Evolutionary conservation across 805 yeast genomes (phyloP), one percentile per base, ranked within the genome.

Genomic region (Saccharomycopsis oosterbeekiorum): DNA sequence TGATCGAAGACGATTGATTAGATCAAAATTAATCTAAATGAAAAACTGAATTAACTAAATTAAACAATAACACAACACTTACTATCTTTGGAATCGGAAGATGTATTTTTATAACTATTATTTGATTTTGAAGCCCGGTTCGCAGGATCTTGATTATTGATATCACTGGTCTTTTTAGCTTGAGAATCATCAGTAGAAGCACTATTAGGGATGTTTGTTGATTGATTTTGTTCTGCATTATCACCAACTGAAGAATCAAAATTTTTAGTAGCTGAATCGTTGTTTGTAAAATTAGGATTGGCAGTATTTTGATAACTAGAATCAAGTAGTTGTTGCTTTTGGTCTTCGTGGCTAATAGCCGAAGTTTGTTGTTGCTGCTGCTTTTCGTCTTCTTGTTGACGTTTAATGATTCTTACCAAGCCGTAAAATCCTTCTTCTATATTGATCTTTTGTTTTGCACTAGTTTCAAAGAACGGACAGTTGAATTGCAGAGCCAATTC

Each of bases 371-470:
- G 53, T 26, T 47, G 53, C 53, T 47, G 53, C 63, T 68, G 21
- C 64, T 66, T 66, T 68, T n/a, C 56, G 1, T 36, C 66, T 51
- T 54, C 55, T 21, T 59, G 59, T 53, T 55, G 65, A 17, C 59
- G 55, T 51, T 59, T 79, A 59, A 85, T 82, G 54, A 78, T 76
- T 66, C 90, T 79, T 15, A 86, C 88, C 65, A 87, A 57, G 71
- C 83, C 85, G 69, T 80, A 84, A 72, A 89, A 89, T 2, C 92
- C 87, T 68, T 86, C 90, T 70, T 89, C 96, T 55, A 94, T 97
- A 68, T 94, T 92, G 66, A 86, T 80, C 63, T 96, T 85, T 68
- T 87, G 89, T 73, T 94, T 94, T 26, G 98, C 98, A 50, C 93
- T 84, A 1, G 98, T 89, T 74, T 94, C 99, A 67, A 92, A 80